A percentile compares a stretch with the other conserved stretches of the same genome.
Conservation (phyloP, 2,329 filamentous ascomycete genomes). For the Pseudogymnoascus sp. region DNA sequence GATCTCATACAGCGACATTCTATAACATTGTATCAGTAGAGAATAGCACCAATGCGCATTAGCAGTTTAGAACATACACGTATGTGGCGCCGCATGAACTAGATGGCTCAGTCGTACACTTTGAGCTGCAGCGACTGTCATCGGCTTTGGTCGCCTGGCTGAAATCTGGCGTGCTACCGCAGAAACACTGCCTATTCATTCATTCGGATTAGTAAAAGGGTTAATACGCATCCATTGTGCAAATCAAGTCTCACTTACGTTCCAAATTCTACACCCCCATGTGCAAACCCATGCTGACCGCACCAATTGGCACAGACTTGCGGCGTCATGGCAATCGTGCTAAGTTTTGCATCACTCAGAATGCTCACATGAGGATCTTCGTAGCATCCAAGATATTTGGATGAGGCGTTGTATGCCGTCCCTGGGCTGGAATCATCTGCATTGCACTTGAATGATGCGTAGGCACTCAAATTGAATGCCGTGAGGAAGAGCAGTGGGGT, state of each 20-base stretch:
- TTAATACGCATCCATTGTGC: background rate
- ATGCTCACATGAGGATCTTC: background rate
- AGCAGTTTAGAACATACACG: background rate
- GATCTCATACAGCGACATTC: background rate
- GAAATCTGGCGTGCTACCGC: background rate
- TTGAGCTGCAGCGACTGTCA: background rate
- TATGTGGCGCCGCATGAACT: background rate
- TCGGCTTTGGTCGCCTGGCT: background rate
- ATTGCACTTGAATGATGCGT: no score
- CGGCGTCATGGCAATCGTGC: background rate
- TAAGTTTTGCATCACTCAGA: background rate
- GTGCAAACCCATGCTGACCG: background rate
- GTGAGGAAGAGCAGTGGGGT: background rate
- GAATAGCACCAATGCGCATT: background rate
- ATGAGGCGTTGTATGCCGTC: background rate
- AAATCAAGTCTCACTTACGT: background rate
- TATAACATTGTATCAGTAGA: background rate
- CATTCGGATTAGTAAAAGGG: background rate
- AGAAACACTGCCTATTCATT: background rate
- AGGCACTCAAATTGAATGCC: background rate
- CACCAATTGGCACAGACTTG: background rate
- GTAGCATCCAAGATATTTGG: background rate
- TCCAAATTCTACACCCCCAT: background rate
- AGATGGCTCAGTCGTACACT: background rate
- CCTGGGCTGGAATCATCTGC: no score